Evolutionary conservation across 2,329 filamentous ascomycete species (phyloP), one percentile per base, ranked within the genome.

Genomic region (Aspergillus novofumigatus): DNA sequence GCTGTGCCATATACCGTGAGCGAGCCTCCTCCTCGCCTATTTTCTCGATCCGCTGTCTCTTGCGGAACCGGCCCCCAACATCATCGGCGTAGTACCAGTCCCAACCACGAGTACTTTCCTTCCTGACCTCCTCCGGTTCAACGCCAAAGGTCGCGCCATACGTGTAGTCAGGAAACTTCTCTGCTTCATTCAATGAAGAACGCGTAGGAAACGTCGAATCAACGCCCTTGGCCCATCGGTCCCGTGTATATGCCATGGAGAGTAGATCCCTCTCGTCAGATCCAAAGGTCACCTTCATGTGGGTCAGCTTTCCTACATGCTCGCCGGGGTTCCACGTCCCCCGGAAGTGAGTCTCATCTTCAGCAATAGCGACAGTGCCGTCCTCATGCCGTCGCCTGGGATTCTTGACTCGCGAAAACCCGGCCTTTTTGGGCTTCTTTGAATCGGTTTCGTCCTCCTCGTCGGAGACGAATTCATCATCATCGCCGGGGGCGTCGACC

Each of bases 131-230:
- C 42, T 74, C 75, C 21, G 74, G 69, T 3, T 72, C 67, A 56
- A 77, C 69, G 20, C 77, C 81, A 63, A 78, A 77, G 11, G 75
- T 78, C 49, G 59, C 70, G 55, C 62, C 75, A 64, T 69, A 81
- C 57, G 58, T 74, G 69, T 66, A 78, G 66, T 63, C 64, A 53
- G 59, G 62, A 70, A 64, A 59, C 53, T 35, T 59, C 55, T 61
- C 64, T 61, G 59, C 62, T 52, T 59, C 59, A 49, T 72, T 66
- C 59, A 78, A 61, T 17, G 70, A 72, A 42, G 65, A 64, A 9
- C 79, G 76, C 55, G 73, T 78, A 3, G 83, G 84, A 45, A 86
- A 73, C 3, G 78, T 79, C 10, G 77, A 73, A 59, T 85, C 79
- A 9, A 74, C 61, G 0, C 71, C 72, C 29, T 65, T 60, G 28